Base-by-base conservation (phyloP, 257 asterid species). In the Salvia hispanica region DNA sequence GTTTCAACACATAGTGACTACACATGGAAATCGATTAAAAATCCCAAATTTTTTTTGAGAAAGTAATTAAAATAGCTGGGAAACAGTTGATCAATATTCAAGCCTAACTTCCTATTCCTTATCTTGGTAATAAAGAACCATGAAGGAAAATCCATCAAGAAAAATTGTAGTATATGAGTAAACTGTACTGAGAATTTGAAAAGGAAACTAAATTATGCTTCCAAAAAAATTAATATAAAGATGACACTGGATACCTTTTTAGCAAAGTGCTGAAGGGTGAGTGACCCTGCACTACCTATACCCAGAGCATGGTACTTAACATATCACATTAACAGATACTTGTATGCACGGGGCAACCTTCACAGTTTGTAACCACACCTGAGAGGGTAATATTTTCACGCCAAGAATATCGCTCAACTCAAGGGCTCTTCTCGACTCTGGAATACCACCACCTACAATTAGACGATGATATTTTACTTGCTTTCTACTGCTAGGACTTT, bases 271-370 rank as follows among this genome's bases (percentile, higher is more conserved):
- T 80, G 77, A 86, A 86, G 55, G 88, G 79, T 18, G 89, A 81
- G 83, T 86, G 89, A 51, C 92, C 92, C 52, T 79, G 92, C 55
- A 86, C 61, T 11, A 86, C 83, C 92, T 86, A 69, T 64, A 76
- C 51, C 73, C 67, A 77, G 58, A 64, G 73, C 70, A 80, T 16
- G 62, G 12, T 5, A 56, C 57, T 47, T 40, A 62, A 76, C 62
- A 70, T 45, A 55, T 46, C 48, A 67, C 53, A 42, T 58, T 7
- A 68, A 43, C 15, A 54, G 34, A 71, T 33, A 43, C 61, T 55
- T 21, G 40, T 7, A 40, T 42, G 58, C 62, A 44, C 21, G 54
- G 6, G 25, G 40, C 37, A 68, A n/a, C 40, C 34, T 47, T 36
- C 55, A 56, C 25, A 59, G 69, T 58, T 21, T 7, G 64, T 14